phyloP scores from a whole-genome alignment of 768 basidiomycete genomes.

The Amanita fuliginea region DNA sequence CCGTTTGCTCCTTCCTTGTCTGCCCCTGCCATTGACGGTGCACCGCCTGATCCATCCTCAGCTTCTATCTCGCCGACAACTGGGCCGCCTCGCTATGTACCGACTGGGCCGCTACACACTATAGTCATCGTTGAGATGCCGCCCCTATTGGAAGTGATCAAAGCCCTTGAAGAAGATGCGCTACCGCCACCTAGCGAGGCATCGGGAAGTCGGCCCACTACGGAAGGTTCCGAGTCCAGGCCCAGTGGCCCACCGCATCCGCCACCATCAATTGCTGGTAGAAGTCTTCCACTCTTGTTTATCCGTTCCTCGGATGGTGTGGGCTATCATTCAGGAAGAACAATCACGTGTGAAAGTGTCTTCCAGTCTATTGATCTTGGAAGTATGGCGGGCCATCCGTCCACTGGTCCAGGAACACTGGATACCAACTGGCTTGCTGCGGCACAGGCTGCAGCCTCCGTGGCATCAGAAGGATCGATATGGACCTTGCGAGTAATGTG shows the following conservation, averaged over 20 bases:
- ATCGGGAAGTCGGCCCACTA: slow-evolving; percentile 21
- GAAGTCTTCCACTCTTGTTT: slow-evolving; percentile 69
- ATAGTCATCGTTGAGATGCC: slow-evolving; percentile 86
- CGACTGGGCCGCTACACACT: slow-evolving; percentile 52
- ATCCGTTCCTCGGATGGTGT: slow-evolving; percentile 78
- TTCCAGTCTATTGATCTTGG: slow-evolving; percentile 61
- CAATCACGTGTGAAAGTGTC: slow-evolving; percentile 73
- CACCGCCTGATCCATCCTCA: slow-evolving; percentile 16
- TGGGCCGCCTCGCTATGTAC: slow-evolving; percentile 37
- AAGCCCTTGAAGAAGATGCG: slow-evolving; percentile 66
- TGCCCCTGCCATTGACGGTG: slow-evolving; percentile 21
- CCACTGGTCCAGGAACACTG: slow-evolving; percentile 34
- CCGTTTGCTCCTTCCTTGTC: slow-evolving; percentile 42
- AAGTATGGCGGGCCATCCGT: slow-evolving; percentile 33
- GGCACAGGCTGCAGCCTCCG: slow-evolving; percentile 49
- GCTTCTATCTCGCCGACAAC: slow-evolving; percentile 18
- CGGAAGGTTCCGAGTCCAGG: slow-evolving; percentile 17
- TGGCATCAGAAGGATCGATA: slow-evolving; percentile 50
- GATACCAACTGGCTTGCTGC: slow-evolving; percentile 67
- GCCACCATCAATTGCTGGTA: slow-evolving; percentile 47
- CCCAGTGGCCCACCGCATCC: slow-evolving; percentile 18
- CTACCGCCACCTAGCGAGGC: slow-evolving; percentile 31
- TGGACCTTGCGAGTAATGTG: slow-evolving; percentile 79
- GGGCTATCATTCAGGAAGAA: slow-evolving; percentile 81
- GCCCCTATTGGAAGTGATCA: slow-evolving; percentile 60